Evolutionary conservation across 495 filamentous ascomycete species (phyloP), one percentile per base, ranked within the genome.

Genomic region (Astrothelium macrocarpum): DNA sequence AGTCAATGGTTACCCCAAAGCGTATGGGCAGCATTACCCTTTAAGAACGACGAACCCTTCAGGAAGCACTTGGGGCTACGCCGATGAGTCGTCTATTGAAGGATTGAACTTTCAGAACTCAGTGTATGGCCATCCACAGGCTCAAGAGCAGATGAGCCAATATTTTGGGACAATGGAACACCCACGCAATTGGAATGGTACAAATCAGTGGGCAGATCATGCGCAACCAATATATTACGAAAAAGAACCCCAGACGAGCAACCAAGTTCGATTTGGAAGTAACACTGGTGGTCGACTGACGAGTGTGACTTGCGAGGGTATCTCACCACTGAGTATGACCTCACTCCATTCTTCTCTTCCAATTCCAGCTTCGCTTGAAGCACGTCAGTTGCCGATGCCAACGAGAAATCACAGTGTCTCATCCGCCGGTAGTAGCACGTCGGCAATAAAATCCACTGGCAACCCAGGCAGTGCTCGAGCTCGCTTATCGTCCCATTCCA

Each of bases 271-370:
- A 45, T 63, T 63, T 49, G 31, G 60, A 18, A 25, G 32, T 0
- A 56, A 49, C 31, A 28, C 61, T 16, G 49, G 36, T 46, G 43
- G 39, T 34, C 68, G 72, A 31, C 42, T 67, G 23, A 64, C 63
- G 12, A 59, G 62, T 20, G 65, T 69, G 16, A 65, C 59, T 2
- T 64, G 43, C 29, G 72, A 72, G 53, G 16, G 43, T 18, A 45
- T 65, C 18, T 73, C 72, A 16, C 61, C 69, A 1, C 65, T 76
- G 11, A 71, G 68, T 65, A 73, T 76, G 74, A 66, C 67, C 16
- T 68, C 68, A 1, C 43, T 75, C 16, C 65, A 73, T 25, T 68
- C 69, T 31, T 70, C 64, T 1, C 68, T 75, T 23, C 71, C 70
- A 9, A 29, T 28, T 29, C 25, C 2, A 56, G 25, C 49, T n/a